These are phyloP conservation scores for Mycena vulgaris DNA, from an alignment of 768 basidiomycete genomes.

Conservation along the genomic window DNA sequence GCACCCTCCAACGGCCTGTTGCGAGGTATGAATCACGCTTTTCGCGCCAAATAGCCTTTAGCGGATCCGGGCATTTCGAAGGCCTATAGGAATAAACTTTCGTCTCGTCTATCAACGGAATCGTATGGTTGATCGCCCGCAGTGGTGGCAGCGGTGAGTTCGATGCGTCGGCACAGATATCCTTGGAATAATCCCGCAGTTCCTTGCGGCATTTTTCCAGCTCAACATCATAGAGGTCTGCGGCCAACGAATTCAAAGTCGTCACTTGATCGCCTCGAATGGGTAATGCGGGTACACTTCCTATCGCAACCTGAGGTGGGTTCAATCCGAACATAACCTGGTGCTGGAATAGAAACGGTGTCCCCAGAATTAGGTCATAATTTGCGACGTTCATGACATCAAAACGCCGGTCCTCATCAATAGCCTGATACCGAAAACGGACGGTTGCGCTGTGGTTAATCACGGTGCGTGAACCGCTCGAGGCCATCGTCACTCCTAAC, in stretches of 20 bases:
- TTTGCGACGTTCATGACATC: too few relatives aligned
- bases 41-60: conserved; percentile 24
- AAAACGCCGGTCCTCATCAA: conserved; percentile 41
- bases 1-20: conserved; percentile 42
- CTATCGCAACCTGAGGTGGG: conserved; percentile 21
- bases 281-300: not conserved
- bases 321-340: conserved; percentile 30
- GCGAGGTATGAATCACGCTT: conserved; percentile 39
- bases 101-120: too few relatives aligned
- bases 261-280: conserved; percentile 4
- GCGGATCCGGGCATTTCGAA: conserved; percentile 46
- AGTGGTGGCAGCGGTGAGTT: too few relatives aligned
- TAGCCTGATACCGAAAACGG: conserved; percentile 42
- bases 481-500: conserved; percentile 48
- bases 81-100: conserved; percentile 41
- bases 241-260: too few relatives aligned
- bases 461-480: conserved; percentile 45
- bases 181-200: too few relatives aligned
- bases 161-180: too few relatives aligned
- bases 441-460: conserved; percentile 41
- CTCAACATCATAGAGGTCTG: too few relatives aligned
- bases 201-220: too few relatives aligned
- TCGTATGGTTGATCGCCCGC: too few relatives aligned
- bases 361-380: too few relatives aligned
- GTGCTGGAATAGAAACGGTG: too few relatives aligned